phyloP scores from a whole-genome alignment of 768 basidiomycete species.

The Lentinula aciculospora region DNA sequence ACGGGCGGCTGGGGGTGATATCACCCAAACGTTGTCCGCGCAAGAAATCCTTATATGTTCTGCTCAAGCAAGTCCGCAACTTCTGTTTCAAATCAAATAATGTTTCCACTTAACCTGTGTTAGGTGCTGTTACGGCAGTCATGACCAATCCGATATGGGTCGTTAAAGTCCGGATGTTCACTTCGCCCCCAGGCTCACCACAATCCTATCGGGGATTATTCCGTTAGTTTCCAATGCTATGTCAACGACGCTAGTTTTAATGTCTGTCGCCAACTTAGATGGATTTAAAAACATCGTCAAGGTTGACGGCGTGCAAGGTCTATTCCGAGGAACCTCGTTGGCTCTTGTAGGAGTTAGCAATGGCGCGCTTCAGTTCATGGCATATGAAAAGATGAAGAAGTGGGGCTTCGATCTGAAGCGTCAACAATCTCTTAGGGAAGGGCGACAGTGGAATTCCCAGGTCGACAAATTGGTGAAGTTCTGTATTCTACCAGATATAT shows the following conservation, averaged over 20 bases:
- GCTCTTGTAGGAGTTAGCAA: slow-evolving; percentile 92
- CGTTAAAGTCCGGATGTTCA: slow-evolving; percentile 95
- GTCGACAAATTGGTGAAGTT: slow-evolving; percentile 81
- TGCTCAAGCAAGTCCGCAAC: slow-evolving; percentile 90
- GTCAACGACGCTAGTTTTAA: not conserved
- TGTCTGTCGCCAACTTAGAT: not conserved
- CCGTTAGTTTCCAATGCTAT: slow-evolving; percentile 40
- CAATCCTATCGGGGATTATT: slow-evolving; percentile 74
- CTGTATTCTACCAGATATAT: not conserved
- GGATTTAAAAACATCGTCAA: slow-evolving; percentile 45
- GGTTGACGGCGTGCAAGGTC: slow-evolving; percentile 71
- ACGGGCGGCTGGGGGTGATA: slow-evolving; percentile 62
- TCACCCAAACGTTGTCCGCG: slow-evolving; percentile 63
- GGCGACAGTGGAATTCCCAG: slow-evolving; percentile 59
- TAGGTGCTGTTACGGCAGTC: slow-evolving; percentile 90
- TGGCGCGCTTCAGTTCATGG: slow-evolving; percentile 93
- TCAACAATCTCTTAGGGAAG: slow-evolving; percentile 52
- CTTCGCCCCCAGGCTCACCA: slow-evolving; percentile 61
- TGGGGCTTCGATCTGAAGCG: slow-evolving; percentile 82
- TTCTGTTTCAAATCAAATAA: slow-evolving; percentile 12
- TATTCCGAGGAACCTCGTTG: slow-evolving; percentile 84
- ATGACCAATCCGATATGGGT: slow-evolving; percentile 98
- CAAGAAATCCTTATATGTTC: slow-evolving; percentile 82
- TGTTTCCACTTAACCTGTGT: slow-evolving; percentile 10
- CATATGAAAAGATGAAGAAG: slow-evolving; percentile 92